phyloP scores from a whole-genome alignment of 1,284 basidiomycete genomes.

The Psilocybe mexicana region DNA sequence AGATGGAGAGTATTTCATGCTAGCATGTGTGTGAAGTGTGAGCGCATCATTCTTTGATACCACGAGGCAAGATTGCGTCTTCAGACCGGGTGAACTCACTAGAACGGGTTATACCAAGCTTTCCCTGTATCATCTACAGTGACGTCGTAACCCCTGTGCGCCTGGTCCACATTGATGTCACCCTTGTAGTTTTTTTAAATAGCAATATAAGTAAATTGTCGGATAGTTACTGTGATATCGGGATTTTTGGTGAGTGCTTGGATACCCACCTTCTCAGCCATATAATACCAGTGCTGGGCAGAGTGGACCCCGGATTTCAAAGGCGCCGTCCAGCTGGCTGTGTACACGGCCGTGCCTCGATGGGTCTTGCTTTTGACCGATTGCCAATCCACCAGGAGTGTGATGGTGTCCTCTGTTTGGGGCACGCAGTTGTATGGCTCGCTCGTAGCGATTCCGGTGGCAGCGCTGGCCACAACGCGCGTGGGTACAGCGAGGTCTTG shows the following conservation, averaged over 20 bases:
- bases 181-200: slow-evolving; percentile 48
- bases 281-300: slow-evolving; percentile 93
- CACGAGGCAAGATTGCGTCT: neutral
- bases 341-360: slow-evolving; percentile 84
- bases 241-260: neutral
- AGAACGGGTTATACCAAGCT: slow-evolving; percentile 87
- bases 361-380: slow-evolving; percentile 70
- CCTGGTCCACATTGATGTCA: slow-evolving; percentile 90
- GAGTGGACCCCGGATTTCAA: slow-evolving; percentile 80
- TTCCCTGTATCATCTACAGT: slow-evolving; percentile 84
- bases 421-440: slow-evolving; percentile 84
- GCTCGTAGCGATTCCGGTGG: slow-evolving; percentile 85
- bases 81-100: slow-evolving; percentile 52
- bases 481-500: slow-evolving; percentile 79
- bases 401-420: slow-evolving; percentile 92
- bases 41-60: slow-evolving; percentile 10
- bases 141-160: slow-evolving; percentile 89
- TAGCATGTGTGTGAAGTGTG: slow-evolving; percentile 28
- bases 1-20: slow-evolving; percentile 92
- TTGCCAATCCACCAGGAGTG: slow-evolving; percentile 91
- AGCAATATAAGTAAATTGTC: neutral
- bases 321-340: slow-evolving; percentile 87
- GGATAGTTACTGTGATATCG: too few relatives aligned
- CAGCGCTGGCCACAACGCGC: slow-evolving; percentile 85
- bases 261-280: slow-evolving; percentile 77